phyloP scores from a whole-genome alignment of 495 filamentous ascomycete genomes.

The Bryoglossum gracile region DNA sequence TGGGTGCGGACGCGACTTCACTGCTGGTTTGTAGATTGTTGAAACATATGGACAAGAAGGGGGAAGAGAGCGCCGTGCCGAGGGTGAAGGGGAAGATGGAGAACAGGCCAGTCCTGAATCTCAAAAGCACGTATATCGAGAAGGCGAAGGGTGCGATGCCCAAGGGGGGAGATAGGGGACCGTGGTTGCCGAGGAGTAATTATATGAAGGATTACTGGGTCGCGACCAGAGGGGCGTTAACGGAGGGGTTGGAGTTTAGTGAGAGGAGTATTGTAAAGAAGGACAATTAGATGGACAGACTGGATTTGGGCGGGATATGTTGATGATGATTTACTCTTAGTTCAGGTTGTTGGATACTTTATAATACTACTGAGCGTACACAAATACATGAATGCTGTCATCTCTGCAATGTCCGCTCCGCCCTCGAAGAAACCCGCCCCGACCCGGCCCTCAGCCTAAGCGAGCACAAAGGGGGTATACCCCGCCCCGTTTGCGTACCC shows the following conservation, averaged over 20 bases:
- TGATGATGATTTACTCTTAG: too few species aligned
- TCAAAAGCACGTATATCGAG: slow-evolving; percentile 26
- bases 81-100: slow-evolving; percentile 30
- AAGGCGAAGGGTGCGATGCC: slow-evolving; percentile 25
- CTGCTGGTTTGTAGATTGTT: slow-evolving; percentile 28
- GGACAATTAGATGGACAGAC: too few species aligned
- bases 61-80: slow-evolving; percentile 14
- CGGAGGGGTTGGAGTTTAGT: slow-evolving; percentile 14
- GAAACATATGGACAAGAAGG: slow-evolving; percentile 25
- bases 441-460: too few species aligned
- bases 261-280: slow-evolving; percentile 9
- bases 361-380: too few species aligned
- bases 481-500: too few species aligned
- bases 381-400: too few species aligned
- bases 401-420: too few species aligned
- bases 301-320: too few species aligned
- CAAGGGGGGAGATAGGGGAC: slow-evolving; percentile 32
- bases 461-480: too few species aligned
- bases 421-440: too few species aligned
- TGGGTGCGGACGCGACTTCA: slow-evolving; percentile 33
- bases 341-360: too few species aligned
- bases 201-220: slow-evolving; percentile 47
- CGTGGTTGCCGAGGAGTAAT: slow-evolving; percentile 48
- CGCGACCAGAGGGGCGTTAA: slow-evolving; percentile 41
- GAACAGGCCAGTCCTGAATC: slow-evolving; percentile 28